These are phyloP conservation scores for Fusarium begoniae DNA, from an alignment of 2,329 filamentous ascomycete genomes.

Conservation along the genomic window DNA sequence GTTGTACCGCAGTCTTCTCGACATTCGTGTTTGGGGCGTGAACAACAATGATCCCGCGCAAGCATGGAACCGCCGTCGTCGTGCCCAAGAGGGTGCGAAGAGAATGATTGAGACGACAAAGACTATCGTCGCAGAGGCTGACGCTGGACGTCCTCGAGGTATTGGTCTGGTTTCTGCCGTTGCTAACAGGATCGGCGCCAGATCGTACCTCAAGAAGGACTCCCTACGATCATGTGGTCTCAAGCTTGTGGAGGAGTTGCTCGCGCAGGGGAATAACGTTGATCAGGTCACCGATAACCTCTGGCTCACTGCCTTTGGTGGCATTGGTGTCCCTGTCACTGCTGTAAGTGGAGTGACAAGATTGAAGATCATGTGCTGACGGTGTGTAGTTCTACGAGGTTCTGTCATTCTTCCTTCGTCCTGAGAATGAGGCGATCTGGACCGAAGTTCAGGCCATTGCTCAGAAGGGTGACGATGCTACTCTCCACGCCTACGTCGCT, in stretches of 20 bases:
- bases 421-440: conserved; percentile 54
- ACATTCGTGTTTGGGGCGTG: conserved; percentile 57
- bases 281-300: conserved; percentile 49
- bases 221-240: conserved; percentile 53
- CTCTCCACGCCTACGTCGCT: conserved; percentile 50
- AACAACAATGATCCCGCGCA: conserved; percentile 59
- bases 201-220: conserved; percentile 44
- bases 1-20: conserved; percentile 54
- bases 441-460: conserved; percentile 53
- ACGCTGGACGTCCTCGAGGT: conserved; percentile 44
- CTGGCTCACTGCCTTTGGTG: conserved; percentile 54
- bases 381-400: conserved; percentile 55
- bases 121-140: conserved; percentile 51
- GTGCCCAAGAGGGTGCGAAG: conserved; percentile 52
- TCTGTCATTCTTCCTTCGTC: conserved; percentile 52
- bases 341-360: conserved; percentile 41
- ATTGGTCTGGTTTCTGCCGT: conserved; percentile 45
- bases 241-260: conserved; percentile 50
- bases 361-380: background rate
- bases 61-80: conserved; percentile 56
- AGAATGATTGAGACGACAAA: conserved; percentile 51
- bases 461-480: conserved; percentile 46
- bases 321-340: conserved; percentile 51
- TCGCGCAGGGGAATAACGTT: conserved; percentile 45
- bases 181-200: conserved; percentile 42